Evolutionary conservation across 257 asterid genomes (phyloP).

Genomic region (Datura wrightii): DNA sequence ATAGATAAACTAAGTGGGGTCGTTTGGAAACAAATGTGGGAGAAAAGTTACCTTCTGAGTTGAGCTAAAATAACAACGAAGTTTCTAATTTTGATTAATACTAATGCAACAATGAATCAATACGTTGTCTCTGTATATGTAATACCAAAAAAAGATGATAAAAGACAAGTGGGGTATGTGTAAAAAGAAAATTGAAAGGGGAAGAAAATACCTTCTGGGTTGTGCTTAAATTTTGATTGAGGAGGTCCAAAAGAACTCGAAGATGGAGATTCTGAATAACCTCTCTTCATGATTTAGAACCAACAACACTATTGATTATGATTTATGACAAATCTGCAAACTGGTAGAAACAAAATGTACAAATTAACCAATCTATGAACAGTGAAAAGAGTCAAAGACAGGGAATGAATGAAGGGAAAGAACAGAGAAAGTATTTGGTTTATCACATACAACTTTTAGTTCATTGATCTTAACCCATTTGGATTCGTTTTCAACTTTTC

Average conservation of each 20-base stretch:
- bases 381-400: neutral
- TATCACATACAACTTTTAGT: neutral
- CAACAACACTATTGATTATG: neutral
- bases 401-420: neutral
- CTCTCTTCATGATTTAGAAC: conserved; percentile 67
- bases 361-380: neutral
- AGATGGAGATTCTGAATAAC: conserved; percentile 77
- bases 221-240: conserved; percentile 73
- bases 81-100: conserved; percentile 23
- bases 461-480: neutral
- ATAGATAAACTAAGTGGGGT: neutral
- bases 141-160: conserved; percentile 17
- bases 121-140: neutral
- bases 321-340: neutral
- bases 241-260: conserved; percentile 76
- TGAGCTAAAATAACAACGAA: conserved; percentile 31
- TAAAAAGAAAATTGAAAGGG: neutral
- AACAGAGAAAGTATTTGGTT: neutral
- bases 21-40: neutral
- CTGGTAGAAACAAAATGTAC: neutral
- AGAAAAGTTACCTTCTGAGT: neutral
- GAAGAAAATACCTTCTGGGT: conserved; percentile 61
- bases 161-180: neutral
- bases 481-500: neutral
- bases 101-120: neutral